Conservation (phyloP, 2,329 filamentous ascomycete species). For the Septoria petroselini region DNA sequence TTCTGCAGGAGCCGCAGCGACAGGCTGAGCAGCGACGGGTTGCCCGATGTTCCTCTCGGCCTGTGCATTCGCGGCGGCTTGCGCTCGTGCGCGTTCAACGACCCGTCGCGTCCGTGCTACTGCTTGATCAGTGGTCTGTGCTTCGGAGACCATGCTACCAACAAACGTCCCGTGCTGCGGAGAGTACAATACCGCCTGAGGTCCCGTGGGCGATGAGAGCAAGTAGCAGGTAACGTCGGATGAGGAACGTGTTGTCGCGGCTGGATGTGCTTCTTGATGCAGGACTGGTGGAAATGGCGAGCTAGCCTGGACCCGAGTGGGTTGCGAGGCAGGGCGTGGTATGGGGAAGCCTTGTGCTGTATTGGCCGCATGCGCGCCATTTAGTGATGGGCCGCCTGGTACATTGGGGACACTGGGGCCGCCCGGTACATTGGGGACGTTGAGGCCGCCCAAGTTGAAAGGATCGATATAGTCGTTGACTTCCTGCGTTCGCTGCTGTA, state of each 20-base stretch:
- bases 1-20: slow-evolving; percentile 14
- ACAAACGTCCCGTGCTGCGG: slow-evolving; percentile 38
- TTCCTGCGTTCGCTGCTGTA: slow-evolving; percentile 28
- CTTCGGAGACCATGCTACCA: slow-evolving; percentile 7
- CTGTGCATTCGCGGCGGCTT: not conserved
- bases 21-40: slow-evolving; percentile 16
- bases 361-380: not conserved
- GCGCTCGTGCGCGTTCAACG: not conserved
- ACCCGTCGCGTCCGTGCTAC: slow-evolving; percentile 24
- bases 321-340: slow-evolving; percentile 9
- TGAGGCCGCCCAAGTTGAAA: slow-evolving; percentile 15
- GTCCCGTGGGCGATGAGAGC: slow-evolving; percentile 46
- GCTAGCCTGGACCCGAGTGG: not conserved
- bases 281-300: not conserved
- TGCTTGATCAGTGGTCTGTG: no score
- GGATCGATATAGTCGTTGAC: slow-evolving; percentile 37
- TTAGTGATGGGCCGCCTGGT: not conserved
- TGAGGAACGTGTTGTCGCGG: not conserved
- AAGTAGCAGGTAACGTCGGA: slow-evolving; percentile 41
- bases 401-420: not conserved
- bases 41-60: slow-evolving; percentile 13
- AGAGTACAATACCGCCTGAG: slow-evolving; percentile 46
- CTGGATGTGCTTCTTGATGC: slow-evolving; percentile 21
- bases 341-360: slow-evolving; percentile 6
- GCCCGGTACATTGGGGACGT: no score